phyloP scores from a whole-genome alignment of 331 rosid genomes.

The Stylosanthes scabra region DNA sequence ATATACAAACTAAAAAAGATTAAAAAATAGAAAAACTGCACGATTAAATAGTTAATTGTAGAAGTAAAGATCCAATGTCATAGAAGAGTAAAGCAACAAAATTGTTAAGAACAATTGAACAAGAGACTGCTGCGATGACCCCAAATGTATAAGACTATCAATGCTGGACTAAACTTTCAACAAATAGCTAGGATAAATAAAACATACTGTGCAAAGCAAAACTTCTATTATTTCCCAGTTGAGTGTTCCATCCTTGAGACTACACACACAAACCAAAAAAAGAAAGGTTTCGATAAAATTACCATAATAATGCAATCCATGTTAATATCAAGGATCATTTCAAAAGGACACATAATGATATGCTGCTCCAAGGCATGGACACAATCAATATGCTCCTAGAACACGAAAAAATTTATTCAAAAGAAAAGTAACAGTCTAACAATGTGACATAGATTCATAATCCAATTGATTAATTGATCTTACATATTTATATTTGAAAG shows the following conservation, averaged over 20 bases:
- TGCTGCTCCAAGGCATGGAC: too few species aligned
- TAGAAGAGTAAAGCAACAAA: background rate
- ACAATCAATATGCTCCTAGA: too few species aligned
- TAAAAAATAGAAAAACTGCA: too few species aligned
- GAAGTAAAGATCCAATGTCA: slow-evolving; percentile 2
- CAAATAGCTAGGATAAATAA: slow-evolving; percentile 5
- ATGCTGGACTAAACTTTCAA: slow-evolving; percentile 33
- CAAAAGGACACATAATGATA: too few species aligned
- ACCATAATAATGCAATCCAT: slow-evolving; percentile 8
- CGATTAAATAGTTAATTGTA: background rate
- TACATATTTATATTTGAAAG: too few species aligned
- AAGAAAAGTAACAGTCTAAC: too few species aligned
- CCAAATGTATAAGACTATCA: slow-evolving; percentile 27
- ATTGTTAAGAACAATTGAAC: slow-evolving; percentile 12
- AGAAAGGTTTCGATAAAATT: slow-evolving; percentile 25
- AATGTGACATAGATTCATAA: background rate
- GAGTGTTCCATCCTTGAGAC: slow-evolving; percentile 93
- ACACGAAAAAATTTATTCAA: too few species aligned
- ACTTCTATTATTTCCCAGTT: slow-evolving; percentile 86
- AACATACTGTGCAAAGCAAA: slow-evolving; percentile 91
- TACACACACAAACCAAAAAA: slow-evolving; percentile 43
- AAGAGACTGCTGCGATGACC: slow-evolving; percentile 21
- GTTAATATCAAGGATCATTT: slow-evolving; percentile 21
- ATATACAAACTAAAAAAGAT: slow-evolving; percentile 2
- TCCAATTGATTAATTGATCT: background rate